These are phyloP conservation scores for Echeveria elegans DNA, from an alignment of 164 flowering plant species.

Conservation along the genomic window DNA sequence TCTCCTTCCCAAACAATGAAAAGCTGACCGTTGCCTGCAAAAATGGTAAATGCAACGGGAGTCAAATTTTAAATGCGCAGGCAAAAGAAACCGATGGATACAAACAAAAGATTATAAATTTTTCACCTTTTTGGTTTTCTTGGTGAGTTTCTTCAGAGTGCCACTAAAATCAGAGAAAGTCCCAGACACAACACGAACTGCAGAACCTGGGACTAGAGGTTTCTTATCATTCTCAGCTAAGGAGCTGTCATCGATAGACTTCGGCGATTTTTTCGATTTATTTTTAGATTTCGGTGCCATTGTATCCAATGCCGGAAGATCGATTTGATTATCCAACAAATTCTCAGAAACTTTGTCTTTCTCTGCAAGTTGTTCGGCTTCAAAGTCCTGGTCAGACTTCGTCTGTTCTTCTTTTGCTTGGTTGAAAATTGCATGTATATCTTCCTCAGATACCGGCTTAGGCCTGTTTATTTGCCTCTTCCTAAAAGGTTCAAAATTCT, in stretches of 20 bases:
- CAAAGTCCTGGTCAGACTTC: conserved; percentile 48
- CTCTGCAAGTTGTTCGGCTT: conserved; percentile 35
- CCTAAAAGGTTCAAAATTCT: conserved; percentile 22
- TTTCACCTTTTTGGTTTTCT: conserved; percentile 48
- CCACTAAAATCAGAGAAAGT: conserved; percentile 74
- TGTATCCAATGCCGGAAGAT: conserved; percentile 12
- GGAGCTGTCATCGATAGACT: conserved; percentile 16
- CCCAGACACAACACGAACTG: conserved; percentile 62
- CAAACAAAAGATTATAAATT: not conserved
- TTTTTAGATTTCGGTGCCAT: conserved; percentile 35
- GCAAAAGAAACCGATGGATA: not conserved
- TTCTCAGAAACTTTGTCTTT: conserved; percentile 16
- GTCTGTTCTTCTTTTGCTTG: conserved; percentile 69
- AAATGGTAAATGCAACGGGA: not conserved
- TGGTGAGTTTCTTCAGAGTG: conserved; percentile 54
- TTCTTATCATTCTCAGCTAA: conserved; percentile 18
- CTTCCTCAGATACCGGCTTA: conserved; percentile 50
- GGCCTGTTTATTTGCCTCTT: conserved; percentile 69
- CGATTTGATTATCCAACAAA: conserved; percentile 10
- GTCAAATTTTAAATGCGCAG: not conserved
- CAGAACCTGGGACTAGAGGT: conserved; percentile 40
- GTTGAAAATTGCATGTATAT: conserved; percentile 57
- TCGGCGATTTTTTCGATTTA: conserved; percentile 27
- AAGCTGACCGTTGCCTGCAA: conserved; percentile 82
- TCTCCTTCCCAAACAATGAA: conserved; percentile 79